Base-by-base conservation (phyloP, 352 stramenopile species). In the Globisporangium uncinulatum region DNA sequence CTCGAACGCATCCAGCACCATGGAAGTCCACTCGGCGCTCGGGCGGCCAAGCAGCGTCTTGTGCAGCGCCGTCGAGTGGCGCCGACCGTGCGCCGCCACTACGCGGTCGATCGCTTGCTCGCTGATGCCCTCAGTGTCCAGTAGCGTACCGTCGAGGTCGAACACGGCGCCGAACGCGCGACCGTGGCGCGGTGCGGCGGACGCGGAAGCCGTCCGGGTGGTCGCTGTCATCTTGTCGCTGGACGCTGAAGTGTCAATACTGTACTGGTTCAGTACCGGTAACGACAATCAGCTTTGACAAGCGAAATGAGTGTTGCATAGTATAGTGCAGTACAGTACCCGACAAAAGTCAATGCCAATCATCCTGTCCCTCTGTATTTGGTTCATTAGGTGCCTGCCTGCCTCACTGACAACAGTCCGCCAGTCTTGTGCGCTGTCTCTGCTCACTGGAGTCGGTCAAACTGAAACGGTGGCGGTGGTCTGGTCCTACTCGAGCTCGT, bases 111-210 rank as follows among this genome's bases (percentile, higher is more conserved):
- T 83, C 21, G 80, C 67, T 13, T 77, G 60, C 51, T 78, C 68
- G 51, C 81, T 91, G 59, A 92, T 73, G 60, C 76, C 71, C 53
- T 94, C 83, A 29, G 81, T 90, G 63, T 94, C 83, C 59, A 94
- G 69, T 46, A 94, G 61, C 41, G 83, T 94, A 52, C 83, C 83
- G 61, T 94, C 83, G 62, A 93, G 77, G 63, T 93, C 83, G 57
- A 93, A 93, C 67, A 93, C 87, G 42, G 67, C 74, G 53, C 75
- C 78, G 42, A 55, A 50, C 56, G 58, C 24, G 56, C 24, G 83
- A 50, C 15, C 57, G 47, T 29, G 51, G 62, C 39, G 76, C 43
- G 43, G 43, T 11, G 9, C 43, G 4, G 43, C 6, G 8, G 43
- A 5, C 9, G 19, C 24, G 24, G 24, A 29, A 29, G 24, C 24